These are phyloP conservation scores for Boletus subcaerulescens DNA, from an alignment of 768 basidiomycete species.

Conservation along the genomic window DNA sequence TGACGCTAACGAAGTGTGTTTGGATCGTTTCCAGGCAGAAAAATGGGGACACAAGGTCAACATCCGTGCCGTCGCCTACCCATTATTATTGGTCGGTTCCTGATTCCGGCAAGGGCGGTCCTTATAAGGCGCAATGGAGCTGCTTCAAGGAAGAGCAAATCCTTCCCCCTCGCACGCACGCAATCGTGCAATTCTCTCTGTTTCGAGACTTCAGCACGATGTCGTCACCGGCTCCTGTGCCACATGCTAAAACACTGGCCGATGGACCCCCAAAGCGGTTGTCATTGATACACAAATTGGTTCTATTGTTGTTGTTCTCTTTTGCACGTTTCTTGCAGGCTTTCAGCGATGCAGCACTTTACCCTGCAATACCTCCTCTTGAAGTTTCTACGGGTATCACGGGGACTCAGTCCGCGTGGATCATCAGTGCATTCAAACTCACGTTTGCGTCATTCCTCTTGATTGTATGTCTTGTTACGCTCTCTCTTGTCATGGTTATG, in stretches of 20 bases:
- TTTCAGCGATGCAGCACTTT: conserved; percentile 41
- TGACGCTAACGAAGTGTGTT: too few species aligned
- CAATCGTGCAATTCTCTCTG: not conserved
- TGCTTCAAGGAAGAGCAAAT: not conserved
- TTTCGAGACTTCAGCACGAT: conserved; percentile 5
- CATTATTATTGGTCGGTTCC: not conserved
- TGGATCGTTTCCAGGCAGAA: not conserved
- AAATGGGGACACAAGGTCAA: not conserved
- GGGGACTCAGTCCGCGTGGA: conserved; percentile 29
- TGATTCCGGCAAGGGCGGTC: not conserved
- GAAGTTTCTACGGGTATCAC: conserved; percentile 10
- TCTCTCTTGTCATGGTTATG: not conserved
- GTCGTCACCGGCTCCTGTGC: not conserved
- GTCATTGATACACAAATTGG: conserved; percentile 24
- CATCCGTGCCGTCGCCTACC: not conserved
- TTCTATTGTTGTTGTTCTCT: conserved; percentile 38
- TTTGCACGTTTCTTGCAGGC: conserved; percentile 42
- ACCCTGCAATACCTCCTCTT: conserved; percentile 39
- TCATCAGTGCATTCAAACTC: conserved; percentile 43
- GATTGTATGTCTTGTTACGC: conserved; percentile 12
- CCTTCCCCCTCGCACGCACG: too few species aligned
- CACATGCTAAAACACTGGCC: not conserved
- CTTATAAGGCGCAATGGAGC: too few species aligned
- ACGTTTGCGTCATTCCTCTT: conserved; percentile 44
- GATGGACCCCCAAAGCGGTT: conserved; percentile 7